Evolutionary conservation across 495 filamentous ascomycete genomes (phyloP), one percentile per base, ranked within the genome.

Genomic region (Xylaria scruposa): DNA sequence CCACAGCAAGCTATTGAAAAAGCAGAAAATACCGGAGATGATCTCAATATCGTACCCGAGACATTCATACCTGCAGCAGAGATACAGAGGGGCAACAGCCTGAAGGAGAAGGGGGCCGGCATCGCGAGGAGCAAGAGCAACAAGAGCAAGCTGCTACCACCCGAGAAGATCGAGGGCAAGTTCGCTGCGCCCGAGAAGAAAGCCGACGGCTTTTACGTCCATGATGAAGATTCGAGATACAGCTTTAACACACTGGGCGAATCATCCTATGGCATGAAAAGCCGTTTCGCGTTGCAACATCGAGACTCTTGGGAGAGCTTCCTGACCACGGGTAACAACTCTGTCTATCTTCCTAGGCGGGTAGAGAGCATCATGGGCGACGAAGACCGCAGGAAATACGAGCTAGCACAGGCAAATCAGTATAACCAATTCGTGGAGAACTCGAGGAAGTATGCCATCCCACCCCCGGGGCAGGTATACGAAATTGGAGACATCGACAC

Each of bases 1-100:
- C 91, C 93, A 0, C 93, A 92, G 74, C 88, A 97, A 81, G 95
- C 90, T 8, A 93, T 95, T 44, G 94, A 94, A 73, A 85, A 91
- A 70, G 95, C 96, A 4, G 89, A 90, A 73, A 89, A 88, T 29
- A 85, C 88, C 2, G 96, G 95, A 0, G 95, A 98, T 74, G 96
- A 98, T 75, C 88, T 99, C 70, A 97, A 97, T 74, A 90, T 98
- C 21, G 88, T 97, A 31, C 93, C 95, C 0, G 93, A 97, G 76
- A 94, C 93, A 0, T 98, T 98, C 82, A 94, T 92, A 60, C 87
- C 90, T 0, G 90, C 90, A 3, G 83, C 83, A 13, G 89, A 90
- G 72, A 90, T 89, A 68, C 85, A 85, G 69, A 58, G 69, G 71
- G 81, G 81, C 69, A 83, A 76, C 72, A 76, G 79, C 74, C 78